Percentiles rank a stretch among this genome's conserved stretches.
These are phyloP conservation scores for Powellomyces hirtus DNA, from an alignment of 192 early-diverging fungal genomes.

Conservation along the genomic window DNA sequence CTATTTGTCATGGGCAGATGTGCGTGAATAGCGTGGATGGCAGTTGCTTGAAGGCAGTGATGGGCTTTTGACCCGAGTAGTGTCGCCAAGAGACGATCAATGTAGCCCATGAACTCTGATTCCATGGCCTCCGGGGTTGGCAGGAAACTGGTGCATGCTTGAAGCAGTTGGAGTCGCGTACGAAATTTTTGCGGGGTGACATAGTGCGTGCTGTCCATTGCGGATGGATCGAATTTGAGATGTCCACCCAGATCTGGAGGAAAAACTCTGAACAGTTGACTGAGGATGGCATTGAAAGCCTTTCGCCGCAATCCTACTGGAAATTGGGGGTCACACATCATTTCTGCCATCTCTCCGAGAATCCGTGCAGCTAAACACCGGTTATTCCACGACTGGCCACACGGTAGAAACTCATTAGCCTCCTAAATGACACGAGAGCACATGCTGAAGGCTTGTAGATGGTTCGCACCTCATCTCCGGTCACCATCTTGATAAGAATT, in stretches of 20 bases:
- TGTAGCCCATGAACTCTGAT: constrained; percentile 32
- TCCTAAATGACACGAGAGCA: background rate
- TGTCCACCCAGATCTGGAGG: constrained; percentile 23
- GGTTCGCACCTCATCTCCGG: constrained; percentile 28
- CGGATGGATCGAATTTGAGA: constrained; percentile 7
- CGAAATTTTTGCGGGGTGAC: constrained; percentile 25
- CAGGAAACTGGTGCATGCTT: constrained; percentile 32
- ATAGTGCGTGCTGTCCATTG: constrained; percentile 32
- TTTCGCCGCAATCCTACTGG: constrained; percentile 18
- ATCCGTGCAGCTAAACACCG: constrained; percentile 21
- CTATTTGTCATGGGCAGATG: constrained; percentile 47
- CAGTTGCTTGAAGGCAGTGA: constrained; percentile 34
- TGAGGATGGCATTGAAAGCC: constrained; percentile 34
- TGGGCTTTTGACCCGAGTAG: constrained; percentile 25
- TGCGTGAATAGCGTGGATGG: constrained; percentile 31
- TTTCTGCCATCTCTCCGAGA: constrained; percentile 14
- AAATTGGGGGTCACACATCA: constrained; percentile 3
- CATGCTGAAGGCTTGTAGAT: background rate
- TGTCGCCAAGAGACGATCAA: constrained; percentile 36
- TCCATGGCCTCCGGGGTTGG: constrained; percentile 22
- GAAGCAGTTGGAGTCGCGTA: constrained; percentile 31
- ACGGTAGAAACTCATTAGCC: background rate
- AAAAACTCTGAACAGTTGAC: constrained; percentile 33
- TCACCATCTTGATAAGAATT: constrained; percentile 12
- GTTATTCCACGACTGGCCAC: constrained; percentile 14